phyloP scores from a whole-genome alignment of 306 rosid species.

The Dalbergia oliveri region DNA sequence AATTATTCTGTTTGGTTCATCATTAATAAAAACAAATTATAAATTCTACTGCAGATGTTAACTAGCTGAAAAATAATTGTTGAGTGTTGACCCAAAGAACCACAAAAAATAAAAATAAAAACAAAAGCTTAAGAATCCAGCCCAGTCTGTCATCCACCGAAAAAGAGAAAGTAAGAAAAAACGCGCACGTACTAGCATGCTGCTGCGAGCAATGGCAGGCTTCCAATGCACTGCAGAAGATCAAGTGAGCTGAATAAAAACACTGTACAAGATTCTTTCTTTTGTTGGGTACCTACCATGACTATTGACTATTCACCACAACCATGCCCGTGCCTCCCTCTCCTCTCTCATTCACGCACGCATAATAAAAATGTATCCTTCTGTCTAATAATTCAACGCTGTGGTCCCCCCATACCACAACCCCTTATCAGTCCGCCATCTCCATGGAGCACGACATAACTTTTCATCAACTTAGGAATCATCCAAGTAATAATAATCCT shows the following conservation, averaged over 20 bases:
- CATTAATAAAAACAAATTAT: neutral
- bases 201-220: constrained; percentile 11
- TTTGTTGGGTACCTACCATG: constrained; percentile 30
- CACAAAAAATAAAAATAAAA: neutral
- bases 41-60: neutral
- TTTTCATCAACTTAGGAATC: constrained; percentile 41
- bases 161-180: constrained; percentile 24
- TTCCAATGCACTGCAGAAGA: constrained; percentile 2
- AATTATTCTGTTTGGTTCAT: neutral
- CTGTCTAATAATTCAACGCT: constrained; percentile 54
- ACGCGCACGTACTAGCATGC: neutral
- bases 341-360: constrained; percentile 13
- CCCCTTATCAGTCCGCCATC: neutral
- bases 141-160: constrained; percentile 22
- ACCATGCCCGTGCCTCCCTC: constrained; percentile 35
- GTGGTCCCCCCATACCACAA: constrained; percentile 58
- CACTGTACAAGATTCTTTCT: constrained; percentile 47
- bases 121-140: neutral
- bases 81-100: neutral
- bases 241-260: constrained; percentile 19
- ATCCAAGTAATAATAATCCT: constrained; percentile 24
- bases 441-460: neutral
- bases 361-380: neutral
- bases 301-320: constrained; percentile 41
- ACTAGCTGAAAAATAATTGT: neutral